Percentiles rank a stretch among this genome's conserved stretches.
phyloP scores from a whole-genome alignment of 495 filamentous ascomycete species.

The Bacidia gigantensis region DNA sequence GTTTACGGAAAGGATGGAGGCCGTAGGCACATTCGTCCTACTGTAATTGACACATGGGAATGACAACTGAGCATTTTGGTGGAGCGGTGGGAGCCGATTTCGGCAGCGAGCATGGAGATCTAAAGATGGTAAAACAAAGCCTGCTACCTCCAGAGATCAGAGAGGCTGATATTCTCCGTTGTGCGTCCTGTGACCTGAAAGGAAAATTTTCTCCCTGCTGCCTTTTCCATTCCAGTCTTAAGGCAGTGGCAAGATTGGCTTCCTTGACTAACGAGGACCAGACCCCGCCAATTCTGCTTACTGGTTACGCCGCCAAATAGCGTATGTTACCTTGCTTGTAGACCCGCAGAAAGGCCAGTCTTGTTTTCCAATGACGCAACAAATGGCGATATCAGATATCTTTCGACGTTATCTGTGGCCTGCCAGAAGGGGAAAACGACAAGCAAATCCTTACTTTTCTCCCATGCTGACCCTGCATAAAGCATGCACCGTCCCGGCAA shows the following conservation, averaged over 20 bases:
- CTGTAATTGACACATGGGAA: not conserved
- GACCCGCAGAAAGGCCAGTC: not conserved
- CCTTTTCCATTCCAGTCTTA: not conserved
- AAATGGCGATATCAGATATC: too few relatives aligned
- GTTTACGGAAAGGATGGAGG: too few relatives aligned
- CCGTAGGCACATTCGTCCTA: too few relatives aligned
- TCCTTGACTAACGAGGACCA: too few relatives aligned
- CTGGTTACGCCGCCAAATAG: not conserved
- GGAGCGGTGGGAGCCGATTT: conserved; percentile 11
- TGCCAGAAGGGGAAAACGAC: not conserved
- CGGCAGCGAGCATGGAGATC: conserved; percentile 4
- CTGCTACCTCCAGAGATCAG: not conserved
- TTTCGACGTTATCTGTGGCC: not conserved
- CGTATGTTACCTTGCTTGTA: not conserved
- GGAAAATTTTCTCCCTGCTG: not conserved
- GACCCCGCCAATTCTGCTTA: not conserved
- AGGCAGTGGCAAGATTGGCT: not conserved
- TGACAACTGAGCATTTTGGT: too few relatives aligned
- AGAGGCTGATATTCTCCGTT: conserved; percentile 1
- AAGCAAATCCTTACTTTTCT: not conserved
- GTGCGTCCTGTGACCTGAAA: conserved; percentile 9
- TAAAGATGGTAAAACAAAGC: not conserved
- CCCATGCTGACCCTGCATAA: not conserved
- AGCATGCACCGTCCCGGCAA: not conserved
- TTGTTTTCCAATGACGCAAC: too few relatives aligned